Percentiles rank a stretch among this genome's conserved stretches.
Evolutionary conservation across 2,329 filamentous ascomycete species (phyloP).

Genomic region (Fusarium drepaniforme): DNA sequence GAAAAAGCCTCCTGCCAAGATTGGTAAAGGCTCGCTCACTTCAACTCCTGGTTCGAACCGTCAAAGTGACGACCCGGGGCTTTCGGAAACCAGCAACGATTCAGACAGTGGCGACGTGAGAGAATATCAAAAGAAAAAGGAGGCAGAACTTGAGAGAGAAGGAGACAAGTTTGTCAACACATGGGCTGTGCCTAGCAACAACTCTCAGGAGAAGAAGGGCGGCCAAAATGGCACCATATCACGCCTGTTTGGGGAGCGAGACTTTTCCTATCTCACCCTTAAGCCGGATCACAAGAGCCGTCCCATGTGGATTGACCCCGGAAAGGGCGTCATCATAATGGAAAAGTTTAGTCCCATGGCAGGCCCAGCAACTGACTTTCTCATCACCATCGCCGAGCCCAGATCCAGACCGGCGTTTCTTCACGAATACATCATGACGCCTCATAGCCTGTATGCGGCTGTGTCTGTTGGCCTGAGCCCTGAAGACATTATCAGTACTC

Average conservation of each 20-base stretch:
- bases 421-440: conserved; percentile 88
- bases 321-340: conserved; percentile 84
- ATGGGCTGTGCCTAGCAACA: conserved; percentile 9
- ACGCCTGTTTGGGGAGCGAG: conserved; percentile 54
- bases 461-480: conserved; percentile 87
- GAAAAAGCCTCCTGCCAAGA: not conserved
- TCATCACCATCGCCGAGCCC: conserved; percentile 92
- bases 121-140: conserved; percentile 4
- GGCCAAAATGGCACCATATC: not conserved
- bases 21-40: not conserved
- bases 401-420: conserved; percentile 85
- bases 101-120: conserved; percentile 1
- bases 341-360: conserved; percentile 90
- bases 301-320: conserved; percentile 88
- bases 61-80: not conserved
- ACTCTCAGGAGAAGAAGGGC: not conserved
- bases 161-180: conserved; percentile 14
- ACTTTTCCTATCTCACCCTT: conserved; percentile 83
- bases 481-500: conserved; percentile 70
- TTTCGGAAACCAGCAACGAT: not conserved
- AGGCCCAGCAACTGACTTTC: conserved; percentile 85
- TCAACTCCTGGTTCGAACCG: not conserved
- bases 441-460: conserved; percentile 89
- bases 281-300: conserved; percentile 87
- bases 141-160: conserved; percentile 1